These are phyloP conservation scores for Rhytidiadelphus loreus DNA, from an alignment of 225 moss, liverwort and hornwort species.

Conservation along the genomic window DNA sequence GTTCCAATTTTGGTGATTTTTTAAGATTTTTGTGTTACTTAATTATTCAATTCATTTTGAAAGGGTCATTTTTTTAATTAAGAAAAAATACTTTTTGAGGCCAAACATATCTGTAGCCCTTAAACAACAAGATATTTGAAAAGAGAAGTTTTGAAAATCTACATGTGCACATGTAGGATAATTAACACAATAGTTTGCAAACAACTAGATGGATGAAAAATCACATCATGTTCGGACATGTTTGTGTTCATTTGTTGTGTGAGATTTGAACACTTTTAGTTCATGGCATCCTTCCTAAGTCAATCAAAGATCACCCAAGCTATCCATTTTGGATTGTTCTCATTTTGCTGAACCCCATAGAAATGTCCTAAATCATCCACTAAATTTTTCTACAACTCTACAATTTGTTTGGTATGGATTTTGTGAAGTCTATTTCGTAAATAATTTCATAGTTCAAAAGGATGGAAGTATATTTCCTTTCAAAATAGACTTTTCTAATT, in stretches of 20 bases:
- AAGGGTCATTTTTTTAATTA: background rate
- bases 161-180: background rate
- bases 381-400: too few species aligned
- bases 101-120: background rate
- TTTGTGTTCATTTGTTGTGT: background rate
- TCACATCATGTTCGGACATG: background rate
- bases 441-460: too few species aligned
- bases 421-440: too few species aligned
- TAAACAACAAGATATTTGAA: background rate
- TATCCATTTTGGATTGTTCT: background rate
- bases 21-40: too few species aligned
- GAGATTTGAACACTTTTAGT: background rate
- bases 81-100: background rate
- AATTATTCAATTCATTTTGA: background rate
- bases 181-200: background rate
- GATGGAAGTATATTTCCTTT: too few species aligned
- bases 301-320: background rate
- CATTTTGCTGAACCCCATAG: background rate
- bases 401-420: too few species aligned
- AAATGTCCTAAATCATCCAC: background rate
- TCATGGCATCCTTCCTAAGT: fast-evolving
- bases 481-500: too few species aligned
- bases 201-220: background rate
- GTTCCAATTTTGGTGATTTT: background rate
- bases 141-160: background rate